A percentile compares a stretch with the other conserved stretches of the same genome.
phyloP scores from a whole-genome alignment of 805 yeast species.

The Saturnispora besseyi region DNA sequence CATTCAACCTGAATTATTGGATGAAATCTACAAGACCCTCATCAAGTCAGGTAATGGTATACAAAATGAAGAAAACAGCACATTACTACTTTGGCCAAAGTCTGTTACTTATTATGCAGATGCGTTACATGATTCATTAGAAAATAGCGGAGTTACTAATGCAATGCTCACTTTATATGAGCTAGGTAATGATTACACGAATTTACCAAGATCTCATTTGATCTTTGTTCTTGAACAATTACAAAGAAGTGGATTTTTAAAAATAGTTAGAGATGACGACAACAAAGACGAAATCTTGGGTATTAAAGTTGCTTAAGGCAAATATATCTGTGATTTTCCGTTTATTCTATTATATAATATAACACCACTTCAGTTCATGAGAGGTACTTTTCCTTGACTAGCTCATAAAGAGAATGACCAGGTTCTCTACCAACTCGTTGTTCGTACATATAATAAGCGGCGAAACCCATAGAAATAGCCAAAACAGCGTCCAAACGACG shows the following conservation, averaged over 20 bases:
- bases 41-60: conserved; percentile 14
- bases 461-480: conserved; percentile 52
- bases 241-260: conserved; percentile 18
- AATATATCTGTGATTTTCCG: neutral
- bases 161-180: conserved; percentile 7
- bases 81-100: conserved; percentile 1
- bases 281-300: conserved; percentile 4
- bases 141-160: neutral
- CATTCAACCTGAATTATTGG: neutral
- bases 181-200: conserved; percentile 14
- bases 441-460: conserved; percentile 59
- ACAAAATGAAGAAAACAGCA: conserved; percentile 25
- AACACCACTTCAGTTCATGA: conserved; percentile 7
- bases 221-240: conserved; percentile 40
- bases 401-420: conserved; percentile 53
- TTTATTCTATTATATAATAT: neutral
- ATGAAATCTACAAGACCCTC: neutral
- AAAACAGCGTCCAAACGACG: conserved; percentile 56
- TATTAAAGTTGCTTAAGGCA: conserved; percentile 6
- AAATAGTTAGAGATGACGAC: conserved; percentile 1
- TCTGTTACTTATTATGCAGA: neutral
- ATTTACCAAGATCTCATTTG: conserved; percentile 10
- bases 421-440: conserved; percentile 43
- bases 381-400: conserved; percentile 19
- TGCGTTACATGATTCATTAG: neutral